These are phyloP conservation scores for Pyrus communis DNA, from an alignment of 306 rosid species.

Conservation along the genomic window DNA sequence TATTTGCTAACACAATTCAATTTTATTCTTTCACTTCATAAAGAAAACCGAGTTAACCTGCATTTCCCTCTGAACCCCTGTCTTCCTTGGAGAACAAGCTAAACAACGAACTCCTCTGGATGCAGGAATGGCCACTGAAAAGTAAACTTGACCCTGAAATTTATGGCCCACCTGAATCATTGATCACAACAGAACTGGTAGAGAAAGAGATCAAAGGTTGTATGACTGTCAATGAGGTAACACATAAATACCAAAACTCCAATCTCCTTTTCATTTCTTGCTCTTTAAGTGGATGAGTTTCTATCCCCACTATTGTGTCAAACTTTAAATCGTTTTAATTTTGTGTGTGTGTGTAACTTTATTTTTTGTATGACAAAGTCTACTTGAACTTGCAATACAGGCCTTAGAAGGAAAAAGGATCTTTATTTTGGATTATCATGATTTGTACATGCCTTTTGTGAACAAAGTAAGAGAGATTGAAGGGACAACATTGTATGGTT, in stretches of 20 bases:
- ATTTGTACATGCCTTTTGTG: conserved; percentile 24
- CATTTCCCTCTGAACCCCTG: neutral
- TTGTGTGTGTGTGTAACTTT: too few relatives aligned
- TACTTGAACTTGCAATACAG: conserved; percentile 4
- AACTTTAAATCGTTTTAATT: neutral
- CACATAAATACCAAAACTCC: too few relatives aligned
- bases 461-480: conserved; percentile 25
- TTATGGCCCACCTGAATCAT: conserved; percentile 33
- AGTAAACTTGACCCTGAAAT: conserved; percentile 36
- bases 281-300: too few relatives aligned
- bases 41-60: neutral
- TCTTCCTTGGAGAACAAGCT: neutral
- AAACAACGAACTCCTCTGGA: neutral
- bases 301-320: too few relatives aligned
- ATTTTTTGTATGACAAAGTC: neutral
- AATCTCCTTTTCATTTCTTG: too few relatives aligned
- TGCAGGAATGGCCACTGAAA: conserved; percentile 37
- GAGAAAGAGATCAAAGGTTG: conserved; percentile 25
- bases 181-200: conserved; percentile 26
- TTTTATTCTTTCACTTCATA: too few relatives aligned
- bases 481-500: conserved; percentile 28
- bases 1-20: neutral
- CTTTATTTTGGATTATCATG: conserved; percentile 30
- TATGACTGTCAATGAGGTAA: conserved; percentile 32
- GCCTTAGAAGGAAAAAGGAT: conserved; percentile 21